Evolutionary conservation across 768 basidiomycete species (phyloP), one percentile per base, ranked within the genome.

Genomic region (Serendipita indica): DNA sequence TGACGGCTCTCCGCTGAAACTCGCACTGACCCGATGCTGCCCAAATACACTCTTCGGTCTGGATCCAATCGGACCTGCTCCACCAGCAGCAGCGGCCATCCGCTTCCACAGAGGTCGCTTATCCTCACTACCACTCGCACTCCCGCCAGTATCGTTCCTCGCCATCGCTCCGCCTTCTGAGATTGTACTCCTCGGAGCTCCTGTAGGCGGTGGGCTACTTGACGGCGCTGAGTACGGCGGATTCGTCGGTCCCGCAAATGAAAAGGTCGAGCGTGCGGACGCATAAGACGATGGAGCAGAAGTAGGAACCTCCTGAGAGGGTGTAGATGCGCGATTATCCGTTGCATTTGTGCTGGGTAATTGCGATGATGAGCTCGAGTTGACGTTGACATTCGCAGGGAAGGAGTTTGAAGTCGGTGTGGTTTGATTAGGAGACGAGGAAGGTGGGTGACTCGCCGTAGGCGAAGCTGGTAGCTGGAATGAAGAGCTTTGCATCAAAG

Each of bases 221-320:
- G 49, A 54, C 5, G 49, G 49, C 22, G 49, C 20, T 3, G 49
- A 27, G 12, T 20, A 54, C 10, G 49, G 30, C 4, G 49, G 6
- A n/a, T 7, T 18, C 41, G 41, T 18, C 27, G 41, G 41, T 6
- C 5, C 16, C 5, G 6, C n/a, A 6, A 25, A 7, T n/a, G 49
- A 54, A 12, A 54, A 54, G 20, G 7, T 32, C n/a, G 49, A 54
- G 20, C 49, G 49, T n/a, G 49, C 49, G 30, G 49, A 54, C 7
- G 49, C 49, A n/a, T 54, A 54, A 7, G 49, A 54, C n/a, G 49
- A 54, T 27, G 49, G 49, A 7, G 49, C 22, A 28, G 49, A 54
- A 16, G 49, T 54, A 4, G 22, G 16, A 43, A n/a, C 18, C 6
- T 43, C 41, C n/a, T n/a, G n/a, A n/a, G n/a, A n/a, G n/a, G n/a